phyloP scores from a whole-genome alignment of 352 stramenopile genomes.

The Pythium volutum region DNA sequence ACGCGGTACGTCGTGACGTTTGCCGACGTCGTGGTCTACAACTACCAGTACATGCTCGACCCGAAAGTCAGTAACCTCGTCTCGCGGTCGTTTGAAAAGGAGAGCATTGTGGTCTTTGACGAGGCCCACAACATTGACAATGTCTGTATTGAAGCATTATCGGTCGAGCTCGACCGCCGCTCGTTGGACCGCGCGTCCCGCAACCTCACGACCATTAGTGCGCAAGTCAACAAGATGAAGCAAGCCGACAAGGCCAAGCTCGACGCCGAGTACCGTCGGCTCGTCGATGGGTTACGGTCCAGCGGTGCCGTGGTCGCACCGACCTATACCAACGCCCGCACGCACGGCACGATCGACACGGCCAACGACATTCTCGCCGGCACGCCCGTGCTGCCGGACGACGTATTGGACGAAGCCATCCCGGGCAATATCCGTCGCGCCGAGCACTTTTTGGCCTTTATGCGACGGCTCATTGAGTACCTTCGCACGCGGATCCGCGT shows the following conservation, averaged over 20 bases:
- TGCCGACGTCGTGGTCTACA: conserved; percentile 98
- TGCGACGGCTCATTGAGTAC: conserved; percentile 96
- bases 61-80: conserved; percentile 93
- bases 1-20: conserved; percentile 96
- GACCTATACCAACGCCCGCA: conserved; percentile 42
- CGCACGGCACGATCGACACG: conserved; percentile 44
- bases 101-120: conserved; percentile 95
- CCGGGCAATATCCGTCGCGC: conserved; percentile 97
- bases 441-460: conserved; percentile 98
- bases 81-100: conserved; percentile 93
- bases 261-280: conserved; percentile 93
- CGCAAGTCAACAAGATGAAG: conserved; percentile 87
- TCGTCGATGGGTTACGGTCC: conserved; percentile 95
- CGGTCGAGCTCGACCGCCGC: conserved; percentile 93
- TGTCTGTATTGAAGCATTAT: conserved; percentile 99
- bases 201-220: conserved; percentile 81
- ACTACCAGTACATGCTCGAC: conserved; percentile 99
- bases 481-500: conserved; percentile 80
- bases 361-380: conserved; percentile 65
- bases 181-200: conserved; percentile 90
- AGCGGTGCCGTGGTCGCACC: conserved; percentile 74
- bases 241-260: conserved; percentile 88
- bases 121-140: conserved; percentile 99
- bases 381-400: conserved; percentile 82
- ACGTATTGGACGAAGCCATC: conserved; percentile 97